Conservation (phyloP, 2,329 filamentous ascomycete genomes). For the Thielaviopsis euricoi region DNA sequence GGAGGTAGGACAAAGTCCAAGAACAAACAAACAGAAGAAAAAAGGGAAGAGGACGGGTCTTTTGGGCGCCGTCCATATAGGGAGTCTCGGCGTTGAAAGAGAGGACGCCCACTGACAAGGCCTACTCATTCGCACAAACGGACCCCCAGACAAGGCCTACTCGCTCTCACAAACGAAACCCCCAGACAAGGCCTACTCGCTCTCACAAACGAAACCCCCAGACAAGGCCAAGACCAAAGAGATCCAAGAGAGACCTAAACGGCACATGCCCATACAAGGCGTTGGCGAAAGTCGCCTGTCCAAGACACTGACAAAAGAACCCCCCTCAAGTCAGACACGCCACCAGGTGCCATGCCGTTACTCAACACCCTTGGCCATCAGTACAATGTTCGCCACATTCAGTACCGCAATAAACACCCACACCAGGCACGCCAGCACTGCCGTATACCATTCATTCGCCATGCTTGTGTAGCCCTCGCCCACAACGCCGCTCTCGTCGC, state of each 20-base stretch:
- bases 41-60: neutral
- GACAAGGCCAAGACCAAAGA: too few species aligned
- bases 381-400: constrained; percentile 56
- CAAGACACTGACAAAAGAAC: too few species aligned
- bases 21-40: neutral
- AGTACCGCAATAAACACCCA: constrained; percentile 63
- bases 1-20: neutral
- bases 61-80: neutral
- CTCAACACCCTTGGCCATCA: constrained; percentile 31
- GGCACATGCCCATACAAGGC: too few species aligned
- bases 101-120: too few species aligned
- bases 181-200: too few species aligned
- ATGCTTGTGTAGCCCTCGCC: constrained; percentile 33
- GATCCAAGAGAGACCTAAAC: too few species aligned
- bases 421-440: constrained; percentile 37
- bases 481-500: constrained; percentile 13
- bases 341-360: too few species aligned
- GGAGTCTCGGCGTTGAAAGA: neutral
- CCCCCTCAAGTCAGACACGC: neutral
- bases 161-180: too few species aligned
- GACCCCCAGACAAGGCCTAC: neutral
- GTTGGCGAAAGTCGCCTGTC: too few species aligned
- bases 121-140: too few species aligned
- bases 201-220: too few species aligned
- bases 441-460: constrained; percentile 54